Base-by-base conservation (phyloP, 805 yeast species). In the Nakazawaea anatomiae region DNA sequence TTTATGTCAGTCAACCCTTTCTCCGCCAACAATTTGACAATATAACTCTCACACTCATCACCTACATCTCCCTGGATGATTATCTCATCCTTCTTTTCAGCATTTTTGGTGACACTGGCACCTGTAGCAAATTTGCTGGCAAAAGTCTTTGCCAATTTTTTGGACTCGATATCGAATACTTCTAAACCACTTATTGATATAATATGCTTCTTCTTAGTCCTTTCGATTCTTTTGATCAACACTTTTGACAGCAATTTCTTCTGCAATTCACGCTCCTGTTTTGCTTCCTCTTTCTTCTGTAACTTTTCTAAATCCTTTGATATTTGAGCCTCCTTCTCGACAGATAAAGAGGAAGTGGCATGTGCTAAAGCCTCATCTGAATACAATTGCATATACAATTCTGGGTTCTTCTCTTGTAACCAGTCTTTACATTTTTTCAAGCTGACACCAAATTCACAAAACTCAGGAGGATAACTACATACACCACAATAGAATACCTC, bases 111-210 rank as follows among this genome's bases (percentile, higher is more conserved):
- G 11, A 91, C 96, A 27, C 94, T 83, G 31, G 97, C 92, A 47
- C 98, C 98, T 7, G 97, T 91, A 11, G 98, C 98, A 64, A 92
- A 91, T 67, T 87, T 89, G 36, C 94, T 85, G 0, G 97, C 94
- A 68, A 92, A 91, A 0, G 90, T 83, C 75, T 92, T 92, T 43
- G 96, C 87, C 57, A 89, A 74, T 64, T 90, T 91, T 73, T 91
- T 91, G 80, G 88, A 78, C 64, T 91, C 97, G 54, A 89, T 79
- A 54, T 85, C 92, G 64, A 89, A 85, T 39, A 90, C 88, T 64
- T 92, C 97, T 55, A 91, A 75, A 12, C 97, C 97, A 18, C 87
- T 77, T 47, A 91, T 85, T 27, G 96, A 87, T 48, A 90, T 85
- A 51, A 90, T 87, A 62, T 85, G 89, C 67, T 91, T 91, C 60